Conservation (phyloP, 768 basidiomycete genomes). For the Pleurotus cornucopiae region DNA sequence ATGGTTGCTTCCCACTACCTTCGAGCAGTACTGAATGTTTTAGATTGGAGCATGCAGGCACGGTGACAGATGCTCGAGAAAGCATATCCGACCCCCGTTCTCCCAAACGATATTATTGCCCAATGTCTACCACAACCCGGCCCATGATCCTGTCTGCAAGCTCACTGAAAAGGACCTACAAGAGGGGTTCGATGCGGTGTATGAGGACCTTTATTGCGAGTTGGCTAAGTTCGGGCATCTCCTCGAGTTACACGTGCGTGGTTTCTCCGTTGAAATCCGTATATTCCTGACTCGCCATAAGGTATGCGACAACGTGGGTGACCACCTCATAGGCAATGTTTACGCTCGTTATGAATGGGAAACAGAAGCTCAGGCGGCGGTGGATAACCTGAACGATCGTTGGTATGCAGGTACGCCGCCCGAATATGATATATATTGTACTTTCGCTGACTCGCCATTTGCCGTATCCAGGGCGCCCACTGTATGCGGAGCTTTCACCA, state of each 20-base stretch:
- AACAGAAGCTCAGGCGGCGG: constrained; percentile 91
- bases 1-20: constrained; percentile 1
- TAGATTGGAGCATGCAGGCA: constrained; percentile 98
- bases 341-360: constrained; percentile 99
- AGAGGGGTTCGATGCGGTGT: constrained; percentile 91
- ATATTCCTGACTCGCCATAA: constrained; percentile 19
- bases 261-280: constrained; percentile 2
- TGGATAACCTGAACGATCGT: constrained; percentile 89
- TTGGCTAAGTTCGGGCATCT: constrained; percentile 93
- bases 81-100: constrained; percentile 97
- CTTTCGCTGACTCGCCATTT: not conserved
- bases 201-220: constrained; percentile 94
- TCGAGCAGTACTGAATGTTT: constrained; percentile 6
- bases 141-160: constrained; percentile 88
- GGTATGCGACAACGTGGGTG: constrained; percentile 99
- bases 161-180: constrained; percentile 84
- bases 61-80: constrained; percentile 96
- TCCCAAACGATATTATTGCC: constrained; percentile 95
- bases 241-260: constrained; percentile 85
- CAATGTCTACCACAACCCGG: constrained; percentile 98
- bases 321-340: constrained; percentile 95
- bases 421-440: not conserved
- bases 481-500: constrained; percentile 96
- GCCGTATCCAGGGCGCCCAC: constrained; percentile 65
- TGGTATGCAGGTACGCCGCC: constrained; percentile 89